Conservation (phyloP, 306 rosid genomes). For the Acacia melanoxylon region DNA sequence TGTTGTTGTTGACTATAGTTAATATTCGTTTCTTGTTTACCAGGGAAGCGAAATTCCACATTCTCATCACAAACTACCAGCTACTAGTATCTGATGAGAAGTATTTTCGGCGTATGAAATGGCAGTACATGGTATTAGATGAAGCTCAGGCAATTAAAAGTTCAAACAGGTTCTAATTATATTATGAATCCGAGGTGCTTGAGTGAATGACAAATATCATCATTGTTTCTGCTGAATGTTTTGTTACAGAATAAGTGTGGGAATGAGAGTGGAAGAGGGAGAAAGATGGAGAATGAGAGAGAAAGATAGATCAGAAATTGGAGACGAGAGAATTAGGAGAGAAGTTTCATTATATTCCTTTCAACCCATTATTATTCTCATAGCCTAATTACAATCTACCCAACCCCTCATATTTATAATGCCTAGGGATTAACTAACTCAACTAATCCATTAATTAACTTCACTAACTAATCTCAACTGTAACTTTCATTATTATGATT, state of each 20-base stretch:
- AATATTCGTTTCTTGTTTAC: constrained; percentile 23
- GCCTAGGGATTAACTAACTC: background rate
- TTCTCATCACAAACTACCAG: constrained; percentile 96
- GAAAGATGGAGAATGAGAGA: background rate
- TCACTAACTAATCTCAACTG: background rate
- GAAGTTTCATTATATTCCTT: background rate
- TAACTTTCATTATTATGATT: background rate
- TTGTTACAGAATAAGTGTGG: background rate
- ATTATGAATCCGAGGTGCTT: constrained; percentile 24
- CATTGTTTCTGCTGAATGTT: constrained; percentile 14
- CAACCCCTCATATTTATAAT: background rate
- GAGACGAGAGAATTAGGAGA: background rate
- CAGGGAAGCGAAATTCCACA: constrained; percentile 97
- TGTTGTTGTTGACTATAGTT: background rate
- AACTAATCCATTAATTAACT: background rate
- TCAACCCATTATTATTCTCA: background rate
- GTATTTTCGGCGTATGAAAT: constrained; percentile 89
- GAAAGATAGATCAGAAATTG: background rate
- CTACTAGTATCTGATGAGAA: constrained; percentile 86
- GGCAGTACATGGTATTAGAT: constrained; percentile 99
- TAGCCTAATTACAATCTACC: background rate
- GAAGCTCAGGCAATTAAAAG: constrained; percentile 99
- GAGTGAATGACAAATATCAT: constrained; percentile 2
- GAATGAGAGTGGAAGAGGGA: background rate
- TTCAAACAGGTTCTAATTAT: constrained; percentile 65